Percentiles rank a stretch among this genome's conserved stretches.
Conservation (phyloP, 257 asterid genomes). For the Solanum okadae region DNA sequence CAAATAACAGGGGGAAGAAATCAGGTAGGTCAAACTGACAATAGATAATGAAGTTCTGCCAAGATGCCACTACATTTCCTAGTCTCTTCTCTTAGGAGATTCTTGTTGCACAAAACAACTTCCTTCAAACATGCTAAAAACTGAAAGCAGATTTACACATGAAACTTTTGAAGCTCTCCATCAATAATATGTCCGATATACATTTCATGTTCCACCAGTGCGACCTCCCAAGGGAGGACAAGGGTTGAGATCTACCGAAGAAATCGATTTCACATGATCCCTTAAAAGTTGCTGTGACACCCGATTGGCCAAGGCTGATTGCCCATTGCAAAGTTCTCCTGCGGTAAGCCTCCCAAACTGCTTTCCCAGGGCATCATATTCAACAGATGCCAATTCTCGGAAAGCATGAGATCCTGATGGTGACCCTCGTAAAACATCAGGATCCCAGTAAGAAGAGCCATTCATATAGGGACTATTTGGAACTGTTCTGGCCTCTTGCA, state of each 20-base stretch:
- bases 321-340: slow-evolving; percentile 52
- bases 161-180: slow-evolving; percentile 6
- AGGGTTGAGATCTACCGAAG: slow-evolving; percentile 42
- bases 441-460: slow-evolving; percentile 59
- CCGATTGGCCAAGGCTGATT: slow-evolving; percentile 64
- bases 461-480: slow-evolving; percentile 6
- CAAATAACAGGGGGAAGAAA: neutral
- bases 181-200: neutral
- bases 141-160: neutral
- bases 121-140: neutral
- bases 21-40: neutral
- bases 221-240: slow-evolving; percentile 40
- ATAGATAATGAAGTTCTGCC: neutral
- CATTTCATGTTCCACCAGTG: slow-evolving; percentile 26
- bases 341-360: slow-evolving; percentile 40
- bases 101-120: slow-evolving; percentile 5
- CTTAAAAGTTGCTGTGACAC: slow-evolving; percentile 64
- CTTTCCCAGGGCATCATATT: slow-evolving; percentile 38
- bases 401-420: slow-evolving; percentile 55
- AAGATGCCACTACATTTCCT: neutral
- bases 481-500: slow-evolving; percentile 28
- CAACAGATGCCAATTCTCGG: slow-evolving; percentile 44
- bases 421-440: slow-evolving; percentile 54
- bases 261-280: slow-evolving; percentile 45
- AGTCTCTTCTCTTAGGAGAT: neutral